A percentile compares a stretch with the other conserved stretches of the same genome.
phyloP scores from a whole-genome alignment of 2,329 filamentous ascomycete genomes.

The Pseudofabraea citricarpa region DNA sequence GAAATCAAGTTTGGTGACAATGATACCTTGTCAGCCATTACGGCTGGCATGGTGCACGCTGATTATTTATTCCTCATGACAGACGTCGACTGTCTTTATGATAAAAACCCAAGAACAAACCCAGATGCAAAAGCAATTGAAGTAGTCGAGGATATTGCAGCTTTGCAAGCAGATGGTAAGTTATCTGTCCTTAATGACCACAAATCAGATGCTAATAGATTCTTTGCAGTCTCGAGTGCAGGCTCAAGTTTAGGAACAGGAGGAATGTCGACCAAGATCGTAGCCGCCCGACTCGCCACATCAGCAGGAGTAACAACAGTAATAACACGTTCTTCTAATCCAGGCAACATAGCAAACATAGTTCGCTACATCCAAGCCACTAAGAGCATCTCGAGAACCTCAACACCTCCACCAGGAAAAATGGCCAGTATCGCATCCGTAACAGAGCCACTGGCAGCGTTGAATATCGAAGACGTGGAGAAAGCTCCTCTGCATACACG shows the following conservation, averaged over 20 bases:
- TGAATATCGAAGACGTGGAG: constrained; percentile 29
- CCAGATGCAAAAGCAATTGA: constrained; percentile 86
- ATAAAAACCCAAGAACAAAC: constrained; percentile 85
- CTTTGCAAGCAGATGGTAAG: constrained; percentile 74
- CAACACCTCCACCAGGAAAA: constrained; percentile 15
- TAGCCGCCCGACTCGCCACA: constrained; percentile 85
- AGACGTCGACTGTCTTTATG: constrained; percentile 95
- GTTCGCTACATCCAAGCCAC: constrained; percentile 72
- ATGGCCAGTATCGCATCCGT: constrained; percentile 3
- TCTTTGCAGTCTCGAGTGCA: constrained; percentile 67
- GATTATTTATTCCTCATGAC: constrained; percentile 98
- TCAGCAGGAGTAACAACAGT: constrained; percentile 93
- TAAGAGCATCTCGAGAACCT: constrained; percentile 28
- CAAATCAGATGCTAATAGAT: constrained; percentile 5
- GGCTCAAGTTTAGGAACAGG: constrained; percentile 89
- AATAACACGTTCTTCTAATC: constrained; percentile 90
- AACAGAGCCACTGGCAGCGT: constrained; percentile 30
- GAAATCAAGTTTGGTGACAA: constrained; percentile 99
- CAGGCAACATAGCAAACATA: constrained; percentile 85
- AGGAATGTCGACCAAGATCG: constrained; percentile 96
- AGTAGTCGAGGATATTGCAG: constrained; percentile 82
- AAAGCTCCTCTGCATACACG: constrained; percentile 77
- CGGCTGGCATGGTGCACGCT: constrained; percentile 93
- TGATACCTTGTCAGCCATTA: constrained; percentile 93
- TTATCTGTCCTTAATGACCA: background rate